A percentile compares a stretch with the other conserved stretches of the same genome.
These are phyloP conservation scores for Phytophthora boehmeriae DNA, from an alignment of 352 stramenopile genomes.

Conservation along the genomic window DNA sequence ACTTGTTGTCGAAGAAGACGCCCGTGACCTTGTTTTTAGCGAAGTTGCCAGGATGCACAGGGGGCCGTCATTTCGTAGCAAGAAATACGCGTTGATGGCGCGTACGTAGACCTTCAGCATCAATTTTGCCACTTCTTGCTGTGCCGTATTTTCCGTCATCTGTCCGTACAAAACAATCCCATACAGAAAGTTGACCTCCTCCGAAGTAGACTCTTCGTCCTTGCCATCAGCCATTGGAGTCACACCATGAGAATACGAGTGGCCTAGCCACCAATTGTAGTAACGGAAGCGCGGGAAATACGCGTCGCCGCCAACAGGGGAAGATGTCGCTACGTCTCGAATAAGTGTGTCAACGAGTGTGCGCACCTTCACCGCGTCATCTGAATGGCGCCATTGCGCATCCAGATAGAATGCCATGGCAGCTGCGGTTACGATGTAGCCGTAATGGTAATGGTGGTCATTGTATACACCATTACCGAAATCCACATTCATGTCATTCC, in stretches of 20 bases:
- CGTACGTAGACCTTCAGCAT: slow-evolving; percentile 65
- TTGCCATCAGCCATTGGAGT: slow-evolving; percentile 76
- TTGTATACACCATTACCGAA: slow-evolving; percentile 80
- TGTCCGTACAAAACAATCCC: slow-evolving; percentile 55
- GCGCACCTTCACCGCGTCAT: slow-evolving; percentile 41
- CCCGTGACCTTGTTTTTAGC: slow-evolving; percentile 73
- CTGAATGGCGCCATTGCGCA: slow-evolving; percentile 41
- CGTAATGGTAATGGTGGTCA: slow-evolving; percentile 80
- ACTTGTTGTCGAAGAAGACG: slow-evolving; percentile 82
- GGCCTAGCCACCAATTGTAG: slow-evolving; percentile 72
- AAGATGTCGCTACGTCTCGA: slow-evolving; percentile 52
- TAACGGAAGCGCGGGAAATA: slow-evolving; percentile 67
- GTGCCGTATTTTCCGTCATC: slow-evolving; percentile 48
- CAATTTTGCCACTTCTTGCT: slow-evolving; percentile 48
- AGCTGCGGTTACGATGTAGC: slow-evolving; percentile 62
- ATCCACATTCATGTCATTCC: slow-evolving; percentile 73
- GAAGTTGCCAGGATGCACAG: slow-evolving; percentile 56
- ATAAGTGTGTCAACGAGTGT: slow-evolving; percentile 57
- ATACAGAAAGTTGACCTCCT: slow-evolving; percentile 78
- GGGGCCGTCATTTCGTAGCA: slow-evolving; percentile 46
- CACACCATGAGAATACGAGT: slow-evolving; percentile 74
- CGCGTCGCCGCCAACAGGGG: slow-evolving; percentile 24
- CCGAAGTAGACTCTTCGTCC: slow-evolving; percentile 71
- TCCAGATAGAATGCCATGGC: slow-evolving; percentile 56
- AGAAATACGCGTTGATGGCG: slow-evolving; percentile 75